Percentiles rank a stretch among this genome's conserved stretches.
Conservation (phyloP, 2,329 filamentous ascomycete species). For the Pseudopithomyces chartarum region DNA sequence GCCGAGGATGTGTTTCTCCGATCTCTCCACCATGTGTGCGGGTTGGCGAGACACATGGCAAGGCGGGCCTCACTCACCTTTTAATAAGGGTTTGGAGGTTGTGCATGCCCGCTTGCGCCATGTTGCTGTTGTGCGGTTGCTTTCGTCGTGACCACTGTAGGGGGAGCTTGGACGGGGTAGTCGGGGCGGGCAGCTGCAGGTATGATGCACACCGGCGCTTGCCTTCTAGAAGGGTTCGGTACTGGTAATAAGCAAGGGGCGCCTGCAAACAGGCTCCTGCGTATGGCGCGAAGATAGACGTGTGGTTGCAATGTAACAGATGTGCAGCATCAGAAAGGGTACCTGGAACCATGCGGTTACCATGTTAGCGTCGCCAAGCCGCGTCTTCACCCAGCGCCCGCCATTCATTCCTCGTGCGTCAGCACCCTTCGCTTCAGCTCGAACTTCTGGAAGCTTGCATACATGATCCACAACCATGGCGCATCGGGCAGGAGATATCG, state of each 20-base stretch:
- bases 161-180: constrained; percentile 9
- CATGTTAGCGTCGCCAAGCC: constrained; percentile 22
- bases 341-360: constrained; percentile 13
- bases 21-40: background rate
- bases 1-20: constrained; percentile 16
- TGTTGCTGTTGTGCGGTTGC: constrained; percentile 49
- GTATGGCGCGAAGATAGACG: constrained; percentile 2
- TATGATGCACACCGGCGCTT: constrained; percentile 4
- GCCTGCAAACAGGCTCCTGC: background rate
- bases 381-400: constrained; percentile 14
- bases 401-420: constrained; percentile 13
- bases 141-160: constrained; percentile 26
- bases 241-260: constrained; percentile 11
- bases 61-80: constrained; percentile 68
- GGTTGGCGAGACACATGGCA: constrained; percentile 5
- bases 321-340: constrained; percentile 10
- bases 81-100: constrained; percentile 98
- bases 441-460: background rate
- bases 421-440: background rate
- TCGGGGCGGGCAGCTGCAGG: constrained; percentile 6
- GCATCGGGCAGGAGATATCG: constrained; percentile 39
- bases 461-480: constrained; percentile 17
- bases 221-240: constrained; percentile 17
- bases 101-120: constrained; percentile 79
- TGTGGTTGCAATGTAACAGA: constrained; percentile 12